Conservation (phyloP, 169 alveolate genomes). For the Plasmodium gonderi region DNA sequence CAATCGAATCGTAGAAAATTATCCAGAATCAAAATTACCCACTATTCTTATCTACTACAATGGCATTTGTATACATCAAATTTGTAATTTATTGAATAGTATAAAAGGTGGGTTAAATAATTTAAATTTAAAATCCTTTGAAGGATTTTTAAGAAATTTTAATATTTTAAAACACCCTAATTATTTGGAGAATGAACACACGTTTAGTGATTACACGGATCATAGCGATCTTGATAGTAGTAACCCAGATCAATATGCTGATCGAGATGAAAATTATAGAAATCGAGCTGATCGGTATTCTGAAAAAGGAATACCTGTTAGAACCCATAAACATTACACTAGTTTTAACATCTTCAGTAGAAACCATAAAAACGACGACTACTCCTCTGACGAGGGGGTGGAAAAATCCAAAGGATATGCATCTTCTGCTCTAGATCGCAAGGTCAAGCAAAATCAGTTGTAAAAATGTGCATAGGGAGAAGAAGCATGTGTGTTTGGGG, state of each 20-base stretch:
- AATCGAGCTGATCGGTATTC: not conserved
- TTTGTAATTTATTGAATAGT: slow-evolving; percentile 61
- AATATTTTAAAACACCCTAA: slow-evolving; percentile 6
- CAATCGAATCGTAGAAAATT: slow-evolving; percentile 78
- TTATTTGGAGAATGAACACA: not conserved
- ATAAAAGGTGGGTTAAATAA: slow-evolving; percentile 58
- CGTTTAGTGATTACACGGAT: not conserved
- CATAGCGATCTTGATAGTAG: not conserved
- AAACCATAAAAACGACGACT: not conserved
- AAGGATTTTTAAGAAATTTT: slow-evolving; percentile 21
- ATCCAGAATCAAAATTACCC: slow-evolving; percentile 84
- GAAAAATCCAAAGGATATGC: slow-evolving; percentile 45
- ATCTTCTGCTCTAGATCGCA: slow-evolving; percentile 6
- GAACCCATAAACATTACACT: slow-evolving; percentile 52
- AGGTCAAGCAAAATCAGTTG: not conserved
- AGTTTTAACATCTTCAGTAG: slow-evolving; percentile 16
- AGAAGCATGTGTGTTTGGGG: not conserved
- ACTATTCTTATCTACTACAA: slow-evolving; percentile 80
- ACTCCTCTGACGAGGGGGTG: slow-evolving; percentile 8
- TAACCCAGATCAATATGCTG: not conserved
- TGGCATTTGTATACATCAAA: slow-evolving; percentile 82
- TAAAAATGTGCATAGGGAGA: not conserved
- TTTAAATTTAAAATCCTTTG: slow-evolving; percentile 16
- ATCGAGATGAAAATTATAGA: not conserved
- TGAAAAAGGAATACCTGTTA: not conserved